Percentiles rank a stretch among this genome's conserved stretches.
Evolutionary conservation across 371 early-diverging fungal genomes (phyloP).

Genomic region (Mortierella polycephala): DNA sequence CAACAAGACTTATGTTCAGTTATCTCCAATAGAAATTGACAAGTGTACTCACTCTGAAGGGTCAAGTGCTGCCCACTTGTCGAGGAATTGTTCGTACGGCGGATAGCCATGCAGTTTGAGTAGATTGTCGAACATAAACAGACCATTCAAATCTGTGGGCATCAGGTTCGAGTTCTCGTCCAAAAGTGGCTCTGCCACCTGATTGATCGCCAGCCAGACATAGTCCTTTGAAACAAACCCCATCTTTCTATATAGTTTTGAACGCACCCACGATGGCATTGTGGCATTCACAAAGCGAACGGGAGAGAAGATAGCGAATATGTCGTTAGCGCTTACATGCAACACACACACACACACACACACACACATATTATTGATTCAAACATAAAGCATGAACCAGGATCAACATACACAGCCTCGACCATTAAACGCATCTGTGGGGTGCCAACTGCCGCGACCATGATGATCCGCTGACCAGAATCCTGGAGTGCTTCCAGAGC

Average conservation of each 20-base stretch:
- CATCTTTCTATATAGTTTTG: conserved; percentile 3
- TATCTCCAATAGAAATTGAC: background rate
- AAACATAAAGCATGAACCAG: background rate
- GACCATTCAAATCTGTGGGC: conserved; percentile 55
- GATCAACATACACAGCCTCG: conserved; percentile 40
- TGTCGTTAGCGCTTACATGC: background rate
- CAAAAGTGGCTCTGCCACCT: conserved; percentile 53
- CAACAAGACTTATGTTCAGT: too few relatives aligned
- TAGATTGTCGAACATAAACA: conserved; percentile 68
- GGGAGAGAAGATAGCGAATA: background rate
- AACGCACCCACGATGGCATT: too few relatives aligned
- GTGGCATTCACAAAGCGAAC: background rate
- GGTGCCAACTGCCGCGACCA: conserved; percentile 61
- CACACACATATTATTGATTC: background rate
- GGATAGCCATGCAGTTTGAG: conserved; percentile 62
- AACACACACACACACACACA: background rate
- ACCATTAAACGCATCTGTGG: conserved; percentile 52
- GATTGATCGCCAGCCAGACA: conserved; percentile 66
- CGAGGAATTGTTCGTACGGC: conserved; percentile 65
- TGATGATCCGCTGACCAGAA: conserved; percentile 60
- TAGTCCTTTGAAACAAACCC: conserved; percentile 54
- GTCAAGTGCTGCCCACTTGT: conserved; percentile 61
- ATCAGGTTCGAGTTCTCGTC: conserved; percentile 33
- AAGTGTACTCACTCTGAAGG: conserved; percentile 55
- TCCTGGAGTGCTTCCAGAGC: conserved; percentile 56